Evolutionary conservation across 306 rosid species (phyloP).

Genomic region (Mucuna pruriens): DNA sequence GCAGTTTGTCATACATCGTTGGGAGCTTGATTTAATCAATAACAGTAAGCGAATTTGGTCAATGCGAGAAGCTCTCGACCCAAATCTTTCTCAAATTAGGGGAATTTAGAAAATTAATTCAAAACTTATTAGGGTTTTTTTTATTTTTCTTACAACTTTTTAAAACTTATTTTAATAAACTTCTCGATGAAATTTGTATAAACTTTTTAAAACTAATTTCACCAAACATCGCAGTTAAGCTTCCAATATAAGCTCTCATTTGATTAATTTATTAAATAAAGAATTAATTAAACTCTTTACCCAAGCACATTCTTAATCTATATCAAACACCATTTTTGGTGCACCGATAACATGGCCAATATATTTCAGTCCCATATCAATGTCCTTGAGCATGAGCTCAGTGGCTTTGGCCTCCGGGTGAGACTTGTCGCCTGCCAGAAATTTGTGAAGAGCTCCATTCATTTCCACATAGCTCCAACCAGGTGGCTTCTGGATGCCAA

Average conservation of each 20-base stretch:
- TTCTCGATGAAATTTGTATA: not conserved
- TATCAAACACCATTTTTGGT: constrained; percentile 44
- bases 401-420: constrained; percentile 34
- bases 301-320: not conserved
- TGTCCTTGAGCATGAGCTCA: constrained; percentile 45
- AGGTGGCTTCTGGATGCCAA: constrained; percentile 51
- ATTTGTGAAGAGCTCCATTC: constrained; percentile 49
- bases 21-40: not conserved
- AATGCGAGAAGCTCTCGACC: not conserved
- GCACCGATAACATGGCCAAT: constrained; percentile 33
- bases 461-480: constrained; percentile 60
- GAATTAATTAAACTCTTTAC: not conserved
- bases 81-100: not conserved
- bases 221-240: not conserved
- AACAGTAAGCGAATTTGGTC: no score
- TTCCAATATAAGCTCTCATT: not conserved
- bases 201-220: not conserved
- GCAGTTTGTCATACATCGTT: constrained; percentile 20
- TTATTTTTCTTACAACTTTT: not conserved
- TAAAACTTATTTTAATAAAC: no score
- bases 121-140: not conserved
- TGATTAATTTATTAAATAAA: not conserved
- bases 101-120: not conserved
- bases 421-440: constrained; percentile 42
- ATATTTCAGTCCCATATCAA: constrained; percentile 37